Conservation (phyloP, 352 stramenopile species). For the Globisporangium echinulatum region DNA sequence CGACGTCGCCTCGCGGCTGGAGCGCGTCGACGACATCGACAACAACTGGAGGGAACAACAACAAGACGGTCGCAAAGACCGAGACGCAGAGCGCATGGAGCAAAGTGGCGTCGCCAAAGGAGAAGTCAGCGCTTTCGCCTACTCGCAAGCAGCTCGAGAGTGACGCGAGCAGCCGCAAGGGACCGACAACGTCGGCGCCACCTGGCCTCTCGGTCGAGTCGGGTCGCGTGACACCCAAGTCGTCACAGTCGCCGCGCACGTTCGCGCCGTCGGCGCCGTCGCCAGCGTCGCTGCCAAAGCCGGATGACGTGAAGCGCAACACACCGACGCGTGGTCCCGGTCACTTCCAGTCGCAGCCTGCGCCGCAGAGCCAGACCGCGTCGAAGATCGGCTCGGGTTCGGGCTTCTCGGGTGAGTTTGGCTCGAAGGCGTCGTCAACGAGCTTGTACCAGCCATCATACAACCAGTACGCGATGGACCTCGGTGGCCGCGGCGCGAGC, state of each 20-base stretch:
- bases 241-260: constrained; percentile 47
- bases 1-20: constrained; percentile 62
- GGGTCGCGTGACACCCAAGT: constrained; percentile 60
- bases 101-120: constrained; percentile 53
- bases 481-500: constrained; percentile 29
- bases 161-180: constrained; percentile 7
- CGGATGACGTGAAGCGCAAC: constrained; percentile 75
- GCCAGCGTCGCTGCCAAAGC: constrained; percentile 80
- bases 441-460: constrained; percentile 75
- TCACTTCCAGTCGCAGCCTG: constrained; percentile 40
- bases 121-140: constrained; percentile 52
- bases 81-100: constrained; percentile 58
- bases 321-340: constrained; percentile 53
- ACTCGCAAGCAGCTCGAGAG: constrained; percentile 26
- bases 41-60: constrained; percentile 26
- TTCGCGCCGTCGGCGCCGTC: constrained; percentile 74
- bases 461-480: constrained; percentile 78
- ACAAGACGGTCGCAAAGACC: constrained; percentile 34
- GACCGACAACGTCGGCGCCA: constrained; percentile 49
- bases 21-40: constrained; percentile 38
- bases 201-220: constrained; percentile 67
- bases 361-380: constrained; percentile 23
- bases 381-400: constrained; percentile 52
- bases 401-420: constrained; percentile 49
- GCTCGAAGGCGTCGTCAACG: constrained; percentile 24